Conservation (phyloP, 768 basidiomycete genomes). For the Suillus lakei region DNA sequence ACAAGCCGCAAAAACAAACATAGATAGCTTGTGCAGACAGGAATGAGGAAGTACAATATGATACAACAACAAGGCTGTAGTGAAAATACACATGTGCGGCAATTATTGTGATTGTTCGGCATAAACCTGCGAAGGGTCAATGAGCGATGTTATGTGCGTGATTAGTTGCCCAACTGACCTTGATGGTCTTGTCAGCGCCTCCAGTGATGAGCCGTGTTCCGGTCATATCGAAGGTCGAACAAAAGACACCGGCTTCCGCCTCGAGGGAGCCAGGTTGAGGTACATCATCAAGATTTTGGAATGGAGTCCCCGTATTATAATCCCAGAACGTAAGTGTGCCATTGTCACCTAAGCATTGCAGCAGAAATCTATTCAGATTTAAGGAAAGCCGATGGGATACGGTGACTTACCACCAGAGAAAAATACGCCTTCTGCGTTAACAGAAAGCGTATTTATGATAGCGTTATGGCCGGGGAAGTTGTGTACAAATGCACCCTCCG, state of each 20-base stretch:
- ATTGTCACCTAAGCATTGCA: conserved; percentile 71
- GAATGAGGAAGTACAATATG: background rate
- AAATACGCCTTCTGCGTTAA: conserved; percentile 95
- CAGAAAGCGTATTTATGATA: conserved; percentile 94
- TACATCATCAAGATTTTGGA: conserved; percentile 92
- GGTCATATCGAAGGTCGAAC: conserved; percentile 95
- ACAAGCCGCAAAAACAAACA: background rate
- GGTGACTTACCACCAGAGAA: conserved; percentile 86
- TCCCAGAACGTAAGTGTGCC: conserved; percentile 94
- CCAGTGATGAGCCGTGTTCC: conserved; percentile 95
- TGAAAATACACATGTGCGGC: background rate
- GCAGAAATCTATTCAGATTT: conserved; percentile 6
- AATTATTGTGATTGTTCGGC: conserved; percentile 68
- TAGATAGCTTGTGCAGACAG: background rate
- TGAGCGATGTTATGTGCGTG: conserved; percentile 4
- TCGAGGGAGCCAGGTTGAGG: conserved; percentile 98
- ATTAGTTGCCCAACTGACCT: conserved; percentile 54
- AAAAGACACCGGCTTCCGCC: conserved; percentile 96
- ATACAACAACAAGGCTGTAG: conserved; percentile 3
- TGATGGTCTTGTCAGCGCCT: conserved; percentile 98
- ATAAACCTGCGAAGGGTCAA: conserved; percentile 51
- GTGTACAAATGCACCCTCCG: conserved; percentile 93
- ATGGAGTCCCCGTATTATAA: conserved; percentile 91
- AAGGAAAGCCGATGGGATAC: background rate
- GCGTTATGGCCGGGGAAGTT: conserved; percentile 97